Evolutionary conservation across 129 eudicot genomes (phyloP).

Genomic region (Centella asiatica): DNA sequence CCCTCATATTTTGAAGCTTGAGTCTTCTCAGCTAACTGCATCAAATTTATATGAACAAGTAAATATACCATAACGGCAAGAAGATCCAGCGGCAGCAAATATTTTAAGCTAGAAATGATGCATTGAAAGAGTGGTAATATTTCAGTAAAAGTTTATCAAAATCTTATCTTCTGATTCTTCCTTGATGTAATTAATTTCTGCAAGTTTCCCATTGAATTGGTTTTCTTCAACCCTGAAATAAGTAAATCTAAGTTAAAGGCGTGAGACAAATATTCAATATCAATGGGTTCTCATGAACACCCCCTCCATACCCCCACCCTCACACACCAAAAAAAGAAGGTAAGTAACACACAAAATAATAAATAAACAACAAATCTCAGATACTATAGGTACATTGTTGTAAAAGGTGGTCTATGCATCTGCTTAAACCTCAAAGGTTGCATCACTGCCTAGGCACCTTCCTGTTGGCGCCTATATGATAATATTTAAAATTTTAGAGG

Average conservation of each 20-base stretch:
- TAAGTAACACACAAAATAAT: no score
- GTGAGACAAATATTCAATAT: neutral
- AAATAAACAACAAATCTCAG: no score
- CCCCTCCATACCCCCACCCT: no score
- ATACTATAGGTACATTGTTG: no score
- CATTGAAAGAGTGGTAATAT: neutral
- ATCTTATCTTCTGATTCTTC: conserved; percentile 32
- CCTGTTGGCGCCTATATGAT: no score
- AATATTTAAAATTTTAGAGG: no score
- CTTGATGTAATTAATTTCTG: conserved; percentile 25
- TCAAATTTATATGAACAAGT: conserved; percentile 1
- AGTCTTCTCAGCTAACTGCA: conserved; percentile 46
- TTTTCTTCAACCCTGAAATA: conserved; percentile 41
- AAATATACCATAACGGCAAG: neutral
- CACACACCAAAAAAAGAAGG: no score
- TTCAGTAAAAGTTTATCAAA: conserved; percentile 23
- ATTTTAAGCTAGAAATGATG: neutral
- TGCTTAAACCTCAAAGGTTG: no score
- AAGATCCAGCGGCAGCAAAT: neutral
- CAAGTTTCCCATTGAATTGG: conserved; percentile 29
- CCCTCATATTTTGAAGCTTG: conserved; percentile 49
- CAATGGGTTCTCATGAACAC: neutral
- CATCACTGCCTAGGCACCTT: no score
- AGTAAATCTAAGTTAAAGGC: neutral
- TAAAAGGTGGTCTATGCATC: no score